A percentile compares a stretch with the other conserved stretches of the same genome.
Evolutionary conservation across 306 rosid genomes (phyloP).

Genomic region (Vigna reflexopilosa): DNA sequence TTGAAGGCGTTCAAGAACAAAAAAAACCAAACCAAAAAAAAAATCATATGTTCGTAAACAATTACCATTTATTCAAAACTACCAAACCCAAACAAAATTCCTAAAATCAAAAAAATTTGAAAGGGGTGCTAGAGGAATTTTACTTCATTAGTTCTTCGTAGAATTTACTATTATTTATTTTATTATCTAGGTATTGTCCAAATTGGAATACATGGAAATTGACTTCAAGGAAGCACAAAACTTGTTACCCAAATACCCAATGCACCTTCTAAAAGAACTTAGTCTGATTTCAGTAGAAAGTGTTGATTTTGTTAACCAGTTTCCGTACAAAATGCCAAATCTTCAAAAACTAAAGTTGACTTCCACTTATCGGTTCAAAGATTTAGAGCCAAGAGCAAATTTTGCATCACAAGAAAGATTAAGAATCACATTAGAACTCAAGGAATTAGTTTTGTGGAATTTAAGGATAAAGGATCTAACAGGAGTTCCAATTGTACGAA

Average conservation of each 20-base stretch:
- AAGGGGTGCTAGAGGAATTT: no score
- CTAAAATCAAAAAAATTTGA: no score
- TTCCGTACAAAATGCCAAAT: constrained; percentile 39
- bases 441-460: not conserved
- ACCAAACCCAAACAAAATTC: no score
- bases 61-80: no score
- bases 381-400: not conserved
- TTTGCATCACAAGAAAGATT: not conserved
- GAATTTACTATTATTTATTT: not conserved
- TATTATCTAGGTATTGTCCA: not conserved
- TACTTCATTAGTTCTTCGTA: not conserved
- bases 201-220: constrained; percentile 11
- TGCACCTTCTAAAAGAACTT: constrained; percentile 27
- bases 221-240: no score
- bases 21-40: no score
- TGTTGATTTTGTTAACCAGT: not conserved
- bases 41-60: no score
- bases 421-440: constrained; percentile 26
- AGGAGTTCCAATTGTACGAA: not conserved
- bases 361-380: no score
- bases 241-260: no score
- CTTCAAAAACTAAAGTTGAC: not conserved
- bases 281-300: not conserved
- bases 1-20: no score
- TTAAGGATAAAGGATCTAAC: not conserved